These are phyloP conservation scores for Volvox reticuliferus DNA, from an alignment of 139 green algal genomes.

Conservation along the genomic window DNA sequence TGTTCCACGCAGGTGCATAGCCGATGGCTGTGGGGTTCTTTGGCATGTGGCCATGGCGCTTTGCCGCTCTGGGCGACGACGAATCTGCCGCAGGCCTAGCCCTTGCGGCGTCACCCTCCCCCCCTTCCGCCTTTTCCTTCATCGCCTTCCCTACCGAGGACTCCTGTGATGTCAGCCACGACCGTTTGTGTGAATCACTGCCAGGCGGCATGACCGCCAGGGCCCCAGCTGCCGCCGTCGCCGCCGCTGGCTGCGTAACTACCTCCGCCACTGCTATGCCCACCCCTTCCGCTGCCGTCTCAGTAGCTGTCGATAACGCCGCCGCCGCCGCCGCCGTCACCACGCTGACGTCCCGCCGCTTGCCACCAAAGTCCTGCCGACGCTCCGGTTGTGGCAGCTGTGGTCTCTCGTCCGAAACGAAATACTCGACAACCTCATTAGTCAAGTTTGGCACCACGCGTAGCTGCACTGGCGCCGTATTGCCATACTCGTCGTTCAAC, in stretches of 20 bases:
- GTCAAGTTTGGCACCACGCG: neutral
- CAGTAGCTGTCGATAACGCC: neutral
- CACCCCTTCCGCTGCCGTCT: neutral
- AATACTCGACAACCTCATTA: neutral
- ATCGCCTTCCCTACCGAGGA: neutral
- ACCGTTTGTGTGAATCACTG: neutral
- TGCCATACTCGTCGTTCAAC: slow-evolving; percentile 26
- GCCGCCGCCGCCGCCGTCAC: neutral
- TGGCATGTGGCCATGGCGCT: neutral
- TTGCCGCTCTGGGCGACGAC: neutral
- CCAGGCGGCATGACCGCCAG: neutral
- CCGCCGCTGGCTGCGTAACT: neutral
- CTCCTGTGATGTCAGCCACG: neutral
- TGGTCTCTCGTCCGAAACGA: neutral
- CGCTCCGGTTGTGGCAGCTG: neutral
- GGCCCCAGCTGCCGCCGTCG: neutral
- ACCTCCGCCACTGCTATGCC: neutral
- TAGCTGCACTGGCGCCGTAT: neutral
- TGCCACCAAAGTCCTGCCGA: neutral
- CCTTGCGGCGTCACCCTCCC: neutral
- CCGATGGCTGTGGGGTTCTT: neutral
- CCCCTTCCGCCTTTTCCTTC: neutral
- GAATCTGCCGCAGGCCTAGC: neutral
- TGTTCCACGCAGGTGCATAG: no score
- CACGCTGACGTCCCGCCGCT: neutral